Percentiles rank a stretch among this genome's conserved stretches.
Conservation (phyloP, 192 early-diverging fungal genomes). For the Podila minutissima region DNA sequence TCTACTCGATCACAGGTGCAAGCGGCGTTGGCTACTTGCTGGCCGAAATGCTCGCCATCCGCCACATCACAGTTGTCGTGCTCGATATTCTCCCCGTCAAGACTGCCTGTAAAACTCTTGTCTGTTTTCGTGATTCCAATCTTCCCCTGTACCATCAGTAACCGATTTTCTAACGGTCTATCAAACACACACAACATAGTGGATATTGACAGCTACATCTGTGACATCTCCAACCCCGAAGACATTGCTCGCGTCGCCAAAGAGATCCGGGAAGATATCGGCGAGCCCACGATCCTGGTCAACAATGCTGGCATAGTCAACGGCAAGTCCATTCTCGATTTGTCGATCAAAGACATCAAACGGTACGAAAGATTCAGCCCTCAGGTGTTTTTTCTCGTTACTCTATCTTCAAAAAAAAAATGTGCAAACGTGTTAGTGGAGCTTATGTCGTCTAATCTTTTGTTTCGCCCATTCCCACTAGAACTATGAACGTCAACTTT, state of each 20-base stretch:
- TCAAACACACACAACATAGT: conserved; percentile 16
- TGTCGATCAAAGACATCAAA: conserved; percentile 69
- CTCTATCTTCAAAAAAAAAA: too few species aligned
- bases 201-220: conserved; percentile 58
- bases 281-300: conserved; percentile 80
- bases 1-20: conserved; percentile 50
- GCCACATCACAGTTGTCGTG: conserved; percentile 60
- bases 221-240: conserved; percentile 66
- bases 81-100: conserved; percentile 58
- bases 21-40: conserved; percentile 66
- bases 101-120: conserved; percentile 30
- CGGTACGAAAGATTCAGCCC: conserved; percentile 18
- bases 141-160: background rate
- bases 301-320: conserved; percentile 85
- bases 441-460: too few species aligned
- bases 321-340: conserved; percentile 70
- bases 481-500: conserved; percentile 76
- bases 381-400: background rate
- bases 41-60: conserved; percentile 55
- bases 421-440: too few species aligned
- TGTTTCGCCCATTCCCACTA: conserved; percentile 3
- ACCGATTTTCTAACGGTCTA: background rate
- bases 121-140: background rate
- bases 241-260: conserved; percentile 59
- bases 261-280: conserved; percentile 60